Evolutionary conservation across 768 basidiomycete species (phyloP), one percentile per base, ranked within the genome.

Genomic region (Auricularia sp.): DNA sequence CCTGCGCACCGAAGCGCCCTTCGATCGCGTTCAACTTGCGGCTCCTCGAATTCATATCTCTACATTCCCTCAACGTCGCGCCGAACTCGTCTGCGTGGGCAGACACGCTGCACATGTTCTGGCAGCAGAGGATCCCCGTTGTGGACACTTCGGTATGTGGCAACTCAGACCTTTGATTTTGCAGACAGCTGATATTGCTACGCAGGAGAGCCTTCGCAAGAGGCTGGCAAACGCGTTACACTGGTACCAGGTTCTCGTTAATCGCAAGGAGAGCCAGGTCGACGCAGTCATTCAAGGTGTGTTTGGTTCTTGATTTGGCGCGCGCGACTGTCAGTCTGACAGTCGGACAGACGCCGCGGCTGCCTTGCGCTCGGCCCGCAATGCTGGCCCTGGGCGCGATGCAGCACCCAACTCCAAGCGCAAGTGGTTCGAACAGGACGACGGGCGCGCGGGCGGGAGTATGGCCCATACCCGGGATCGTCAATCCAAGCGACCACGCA

Each of bases 1-100:
- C 64, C 21, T 59, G 64, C 64, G 43, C 58, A 36, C 64, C 64
- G 23, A 8, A 21, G 34, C 64, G 59, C 7, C 64, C 59, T 12
- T 18, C 29, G 7, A 34, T 64, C 10, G 64, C 64, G 3, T 59
- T 61, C 64, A 33, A 29, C 33, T 7, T 44, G 8, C 21, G 42
- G 3, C 59, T 64, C 4, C 47, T 64, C 3, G 59, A 36, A 33
- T 47, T 59, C 36, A 42, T 59, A 34, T 11, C 56, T 5, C 21
- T 34, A 21, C 42, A 43, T 6, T 64, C 56, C n/a, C 54, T 58
- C 8, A n/a, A 64, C 23, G 39, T 56, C 12, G 44, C 59, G 10
- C 29, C 60, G 2, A 56, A 56, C n/a, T 42, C n/a, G n/a, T 36
- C 54, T 6, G 64, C 58, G 16, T 64, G 54, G n/a, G 36, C 54